Evolutionary conservation across 192 early-diverging fungal species (phyloP).

Genomic region (Coemansia sp.): DNA sequence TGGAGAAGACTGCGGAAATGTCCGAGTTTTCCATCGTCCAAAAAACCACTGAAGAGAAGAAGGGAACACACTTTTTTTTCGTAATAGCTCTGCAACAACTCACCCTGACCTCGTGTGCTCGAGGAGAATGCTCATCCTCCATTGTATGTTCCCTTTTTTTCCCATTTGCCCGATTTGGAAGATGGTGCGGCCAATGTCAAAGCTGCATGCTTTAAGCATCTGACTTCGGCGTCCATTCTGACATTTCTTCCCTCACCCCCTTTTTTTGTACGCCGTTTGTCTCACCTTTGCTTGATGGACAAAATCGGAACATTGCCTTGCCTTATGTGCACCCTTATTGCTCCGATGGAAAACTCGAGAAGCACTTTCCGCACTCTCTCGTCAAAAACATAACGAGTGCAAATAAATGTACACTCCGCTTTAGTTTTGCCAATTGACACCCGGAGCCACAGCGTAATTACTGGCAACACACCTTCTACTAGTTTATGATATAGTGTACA

Average conservation of each 20-base stretch:
- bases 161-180: constrained; percentile 16
- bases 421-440: not conserved
- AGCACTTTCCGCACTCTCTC: too few species aligned
- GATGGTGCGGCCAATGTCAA: not conserved
- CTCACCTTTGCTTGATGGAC: not conserved
- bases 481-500: not conserved
- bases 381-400: too few species aligned
- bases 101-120: not conserved
- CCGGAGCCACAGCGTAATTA: not conserved
- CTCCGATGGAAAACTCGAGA: too few species aligned
- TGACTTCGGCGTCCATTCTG: constrained; percentile 26
- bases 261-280: not conserved
- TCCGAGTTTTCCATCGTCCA: not conserved
- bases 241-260: not conserved
- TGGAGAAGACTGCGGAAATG: not conserved
- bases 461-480: not conserved
- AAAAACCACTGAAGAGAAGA: too few species aligned
- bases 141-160: constrained; percentile 3
- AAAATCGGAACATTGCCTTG: too few species aligned
- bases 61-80: not conserved
- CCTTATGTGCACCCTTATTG: too few species aligned
- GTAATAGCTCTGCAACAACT: not conserved
- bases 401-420: too few species aligned
- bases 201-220: constrained; percentile 10
- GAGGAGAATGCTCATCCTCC: not conserved